These are phyloP conservation scores for Quambalaria eucalypti DNA, from an alignment of 1,284 basidiomycete species.

Conservation along the genomic window DNA sequence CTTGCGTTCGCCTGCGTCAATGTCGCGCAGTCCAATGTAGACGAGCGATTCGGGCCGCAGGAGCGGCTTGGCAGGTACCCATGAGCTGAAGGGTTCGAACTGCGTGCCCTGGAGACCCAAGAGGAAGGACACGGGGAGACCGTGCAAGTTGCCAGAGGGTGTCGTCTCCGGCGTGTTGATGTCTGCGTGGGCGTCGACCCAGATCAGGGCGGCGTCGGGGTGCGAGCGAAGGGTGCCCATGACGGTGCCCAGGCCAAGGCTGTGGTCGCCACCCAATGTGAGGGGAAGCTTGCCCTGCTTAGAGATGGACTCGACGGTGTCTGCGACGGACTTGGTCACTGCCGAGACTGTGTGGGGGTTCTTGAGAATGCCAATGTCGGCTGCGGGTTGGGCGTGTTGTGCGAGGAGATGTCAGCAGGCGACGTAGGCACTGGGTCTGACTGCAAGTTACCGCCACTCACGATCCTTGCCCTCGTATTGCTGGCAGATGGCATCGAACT, in stretches of 20 bases:
- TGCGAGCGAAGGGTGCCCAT: slow-evolving; percentile 49
- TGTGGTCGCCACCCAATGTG: slow-evolving; percentile 94
- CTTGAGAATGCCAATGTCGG: slow-evolving; percentile 37
- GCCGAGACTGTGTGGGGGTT: slow-evolving; percentile 46
- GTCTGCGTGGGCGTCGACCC: slow-evolving; percentile 66
- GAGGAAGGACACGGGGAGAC: slow-evolving; percentile 94
- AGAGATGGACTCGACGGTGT: slow-evolving; percentile 64
- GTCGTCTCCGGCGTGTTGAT: slow-evolving; percentile 86
- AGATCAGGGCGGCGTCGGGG: slow-evolving; percentile 70
- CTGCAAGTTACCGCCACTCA: not conserved
- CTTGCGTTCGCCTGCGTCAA: slow-evolving; percentile 80
- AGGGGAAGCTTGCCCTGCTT: slow-evolving; percentile 72
- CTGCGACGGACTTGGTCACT: slow-evolving; percentile 73
- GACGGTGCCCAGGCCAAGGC: slow-evolving; percentile 43
- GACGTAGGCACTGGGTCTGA: not conserved
- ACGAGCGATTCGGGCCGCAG: slow-evolving; percentile 65
- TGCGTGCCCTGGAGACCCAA: slow-evolving; percentile 45
- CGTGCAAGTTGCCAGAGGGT: slow-evolving; percentile 83
- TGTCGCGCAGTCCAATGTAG: slow-evolving; percentile 90
- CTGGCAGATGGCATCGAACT: slow-evolving; percentile 66
- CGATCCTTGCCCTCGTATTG: slow-evolving; percentile 15
- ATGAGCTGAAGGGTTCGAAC: slow-evolving; percentile 40
- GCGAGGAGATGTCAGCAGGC: not conserved
- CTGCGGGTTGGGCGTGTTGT: not conserved
- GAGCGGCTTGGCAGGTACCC: slow-evolving; percentile 38